Conservation (phyloP, 768 basidiomycete species). For the Flagelloscypha sp. region DNA sequence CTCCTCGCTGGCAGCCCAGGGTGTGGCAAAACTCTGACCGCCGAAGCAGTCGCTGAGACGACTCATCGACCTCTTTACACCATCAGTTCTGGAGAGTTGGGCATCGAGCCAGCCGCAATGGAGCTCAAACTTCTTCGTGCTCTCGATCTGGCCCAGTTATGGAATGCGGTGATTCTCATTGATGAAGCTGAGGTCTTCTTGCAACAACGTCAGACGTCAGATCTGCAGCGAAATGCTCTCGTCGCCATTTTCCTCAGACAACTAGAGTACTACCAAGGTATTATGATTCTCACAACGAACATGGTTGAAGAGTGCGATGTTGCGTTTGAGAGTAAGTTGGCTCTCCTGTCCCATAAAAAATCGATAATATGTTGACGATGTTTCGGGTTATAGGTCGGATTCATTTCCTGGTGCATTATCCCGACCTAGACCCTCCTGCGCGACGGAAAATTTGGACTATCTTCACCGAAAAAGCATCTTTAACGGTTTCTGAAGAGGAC, state of each 20-base stretch:
- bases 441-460: conserved; percentile 21
- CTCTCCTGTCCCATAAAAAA: background rate
- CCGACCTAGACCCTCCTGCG: conserved; percentile 17
- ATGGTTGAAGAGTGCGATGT: conserved; percentile 19
- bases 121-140: conserved; percentile 16
- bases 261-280: conserved; percentile 30
- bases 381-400: conserved; percentile 19
- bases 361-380: no score
- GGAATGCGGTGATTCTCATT: conserved; percentile 27
- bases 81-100: conserved; percentile 26
- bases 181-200: conserved; percentile 31
- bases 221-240: conserved; percentile 23
- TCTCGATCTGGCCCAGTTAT: conserved; percentile 21
- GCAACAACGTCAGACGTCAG: conserved; percentile 13
- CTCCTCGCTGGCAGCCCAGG: conserved; percentile 26
- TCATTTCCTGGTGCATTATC: conserved; percentile 25
- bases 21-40: conserved; percentile 28
- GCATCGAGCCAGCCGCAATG: conserved; percentile 16
- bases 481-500: conserved; percentile 11
- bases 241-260: conserved; percentile 28
- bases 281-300: conserved; percentile 28
- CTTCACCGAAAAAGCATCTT: conserved; percentile 15
- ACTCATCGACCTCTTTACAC: conserved; percentile 21
- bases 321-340: conserved; percentile 23
- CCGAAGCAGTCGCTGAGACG: conserved; percentile 25